These are phyloP conservation scores for Candida sp. DNA, from an alignment of 1,139 yeast species.

Conservation along the genomic window DNA sequence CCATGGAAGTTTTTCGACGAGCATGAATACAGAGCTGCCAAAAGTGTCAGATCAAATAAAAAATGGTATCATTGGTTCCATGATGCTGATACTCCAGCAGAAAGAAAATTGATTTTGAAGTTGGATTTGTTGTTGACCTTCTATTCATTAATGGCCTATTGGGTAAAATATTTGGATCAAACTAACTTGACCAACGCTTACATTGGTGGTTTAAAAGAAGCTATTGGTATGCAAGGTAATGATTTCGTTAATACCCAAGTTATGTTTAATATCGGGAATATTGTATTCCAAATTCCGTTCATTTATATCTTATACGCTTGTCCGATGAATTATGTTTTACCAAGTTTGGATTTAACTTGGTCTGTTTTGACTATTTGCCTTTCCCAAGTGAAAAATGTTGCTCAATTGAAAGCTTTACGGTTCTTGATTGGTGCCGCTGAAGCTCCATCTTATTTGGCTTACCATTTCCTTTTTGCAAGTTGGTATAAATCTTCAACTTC, in stretches of 20 bases:
- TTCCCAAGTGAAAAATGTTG: conserved; percentile 42
- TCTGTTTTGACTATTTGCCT: conserved; percentile 58
- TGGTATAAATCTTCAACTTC: conserved; percentile 52
- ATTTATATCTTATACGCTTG: conserved; percentile 41
- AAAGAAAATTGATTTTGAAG: conserved; percentile 55
- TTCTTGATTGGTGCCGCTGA: conserved; percentile 64
- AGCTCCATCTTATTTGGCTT: conserved; percentile 56
- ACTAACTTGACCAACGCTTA: conserved; percentile 66
- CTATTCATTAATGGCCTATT: conserved; percentile 61
- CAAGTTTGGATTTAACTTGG: conserved; percentile 63
- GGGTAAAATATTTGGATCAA: conserved; percentile 69
- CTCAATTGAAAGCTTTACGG: conserved; percentile 53
- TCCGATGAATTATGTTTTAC: conserved; percentile 56
- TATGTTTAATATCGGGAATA: conserved; percentile 55
- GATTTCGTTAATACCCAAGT: conserved; percentile 62
- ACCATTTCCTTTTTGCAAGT: conserved; percentile 59
- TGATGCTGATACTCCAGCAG: conserved; percentile 51
- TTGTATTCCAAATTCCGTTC: conserved; percentile 53
- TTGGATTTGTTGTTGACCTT: conserved; percentile 58
- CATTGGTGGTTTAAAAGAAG: conserved; percentile 61
- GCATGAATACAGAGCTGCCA: conserved; percentile 52
- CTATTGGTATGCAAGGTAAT: conserved; percentile 59
- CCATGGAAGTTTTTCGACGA: conserved; percentile 68
- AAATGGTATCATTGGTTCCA: conserved; percentile 69
- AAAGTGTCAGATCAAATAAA: conserved; percentile 29